A percentile compares a stretch with the other conserved stretches of the same genome.
Evolutionary conservation across 768 basidiomycete genomes (phyloP).

Genomic region (Kwoniella sp.): DNA sequence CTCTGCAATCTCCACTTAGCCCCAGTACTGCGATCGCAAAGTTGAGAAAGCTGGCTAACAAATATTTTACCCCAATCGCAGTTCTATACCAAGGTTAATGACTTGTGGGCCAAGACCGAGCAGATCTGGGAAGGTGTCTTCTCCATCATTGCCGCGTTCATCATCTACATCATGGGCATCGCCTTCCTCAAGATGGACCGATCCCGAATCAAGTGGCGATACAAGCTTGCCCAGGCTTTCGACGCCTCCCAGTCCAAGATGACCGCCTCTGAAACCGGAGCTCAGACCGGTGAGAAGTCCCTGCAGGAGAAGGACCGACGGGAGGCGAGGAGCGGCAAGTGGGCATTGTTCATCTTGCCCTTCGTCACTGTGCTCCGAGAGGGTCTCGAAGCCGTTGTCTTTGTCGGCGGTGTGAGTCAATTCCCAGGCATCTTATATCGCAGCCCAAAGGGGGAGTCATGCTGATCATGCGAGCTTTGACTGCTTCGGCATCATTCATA

Average conservation of each 20-base stretch:
- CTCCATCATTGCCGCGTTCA: conserved; percentile 59
- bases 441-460: not conserved
- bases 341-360: conserved; percentile 86
- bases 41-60: not conserved
- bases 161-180: conserved; percentile 92
- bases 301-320: conserved; percentile 19
- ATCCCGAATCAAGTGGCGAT: conserved; percentile 89
- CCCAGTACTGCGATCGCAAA: too few species aligned
- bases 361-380: conserved; percentile 90
- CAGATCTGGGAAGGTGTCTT: conserved; percentile 86
- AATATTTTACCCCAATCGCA: conserved; percentile 12
- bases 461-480: too few species aligned
- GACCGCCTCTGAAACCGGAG: conserved; percentile 41
- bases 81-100: conserved; percentile 86
- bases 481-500: conserved; percentile 4
- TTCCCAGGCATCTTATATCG: too few species aligned
- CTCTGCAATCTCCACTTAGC: too few species aligned
- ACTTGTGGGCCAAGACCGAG: conserved; percentile 84
- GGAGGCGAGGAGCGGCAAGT: conserved; percentile 67
- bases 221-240: conserved; percentile 83
- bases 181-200: conserved; percentile 95
- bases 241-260: conserved; percentile 44
- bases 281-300: conserved; percentile 7
- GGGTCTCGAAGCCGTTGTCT: conserved; percentile 89
- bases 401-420: conserved; percentile 75